These are phyloP conservation scores for Zea luxurians DNA, from an alignment of 176 grass and related monocot species.

Conservation along the genomic window DNA sequence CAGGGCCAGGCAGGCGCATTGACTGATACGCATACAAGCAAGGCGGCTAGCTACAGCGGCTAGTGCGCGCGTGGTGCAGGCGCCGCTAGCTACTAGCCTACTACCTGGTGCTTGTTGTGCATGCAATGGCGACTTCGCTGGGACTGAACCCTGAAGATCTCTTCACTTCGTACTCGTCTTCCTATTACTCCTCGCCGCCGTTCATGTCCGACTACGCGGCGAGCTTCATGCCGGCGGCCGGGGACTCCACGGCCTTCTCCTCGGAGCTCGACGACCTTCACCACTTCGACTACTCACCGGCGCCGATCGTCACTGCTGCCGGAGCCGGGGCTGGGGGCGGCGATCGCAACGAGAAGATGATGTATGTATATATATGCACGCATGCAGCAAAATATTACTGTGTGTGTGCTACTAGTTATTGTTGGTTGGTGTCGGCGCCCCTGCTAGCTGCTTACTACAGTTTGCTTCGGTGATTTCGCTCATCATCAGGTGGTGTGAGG, in stretches of 20 bases:
- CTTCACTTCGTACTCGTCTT: conserved; percentile 10
- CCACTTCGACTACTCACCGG: conserved; percentile 15
- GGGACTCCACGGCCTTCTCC: not conserved
- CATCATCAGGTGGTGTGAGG: conserved; percentile 1
- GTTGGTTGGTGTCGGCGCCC: no score
- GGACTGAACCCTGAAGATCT: conserved; percentile 50
- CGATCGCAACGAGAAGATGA: no score
- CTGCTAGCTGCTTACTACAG: not conserved
- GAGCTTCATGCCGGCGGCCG: not conserved
- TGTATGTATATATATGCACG: no score
- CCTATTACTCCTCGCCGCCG: conserved; percentile 8
- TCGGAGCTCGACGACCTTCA: conserved; percentile 16
- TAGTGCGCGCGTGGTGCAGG: not conserved
- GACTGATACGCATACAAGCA: not conserved
- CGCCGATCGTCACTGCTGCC: not conserved
- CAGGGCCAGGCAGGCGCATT: not conserved
- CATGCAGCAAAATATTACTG: no score
- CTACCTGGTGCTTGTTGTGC: not conserved
- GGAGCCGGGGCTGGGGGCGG: not conserved
- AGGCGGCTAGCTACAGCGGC: conserved; percentile 9
- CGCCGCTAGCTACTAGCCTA: no score
- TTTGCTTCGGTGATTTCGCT: not conserved
- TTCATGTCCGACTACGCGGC: conserved; percentile 29
- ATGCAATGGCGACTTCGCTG: conserved; percentile 48
- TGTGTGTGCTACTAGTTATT: no score